Evolutionary conservation across 2,329 filamentous ascomycete genomes (phyloP).

Genomic region (Verticillium klebahnii): DNA sequence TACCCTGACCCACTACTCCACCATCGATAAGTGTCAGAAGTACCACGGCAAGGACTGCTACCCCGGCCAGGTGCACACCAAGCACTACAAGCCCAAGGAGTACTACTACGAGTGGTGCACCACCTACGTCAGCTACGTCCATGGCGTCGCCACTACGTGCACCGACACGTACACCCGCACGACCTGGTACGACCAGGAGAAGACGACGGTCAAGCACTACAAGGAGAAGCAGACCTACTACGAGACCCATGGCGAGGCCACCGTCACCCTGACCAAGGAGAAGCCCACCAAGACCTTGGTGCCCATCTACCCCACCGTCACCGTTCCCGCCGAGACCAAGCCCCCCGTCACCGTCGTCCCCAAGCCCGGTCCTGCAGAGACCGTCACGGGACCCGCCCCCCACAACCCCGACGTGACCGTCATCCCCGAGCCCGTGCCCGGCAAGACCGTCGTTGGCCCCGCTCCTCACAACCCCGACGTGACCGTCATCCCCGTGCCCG

Average conservation of each 20-base stretch:
- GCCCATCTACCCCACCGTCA: not conserved
- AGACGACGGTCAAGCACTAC: not conserved
- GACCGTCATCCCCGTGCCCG: not conserved
- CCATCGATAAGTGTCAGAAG: not conserved
- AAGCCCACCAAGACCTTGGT: not conserved
- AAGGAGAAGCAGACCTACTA: not conserved
- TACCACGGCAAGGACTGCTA: conserved; percentile 1
- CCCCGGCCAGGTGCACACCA: not conserved
- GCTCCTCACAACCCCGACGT: not conserved
- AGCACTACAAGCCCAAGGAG: not conserved
- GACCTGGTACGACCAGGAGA: conserved; percentile 3
- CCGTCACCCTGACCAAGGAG: not conserved
- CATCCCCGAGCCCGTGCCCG: not conserved
- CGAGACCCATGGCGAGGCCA: not conserved
- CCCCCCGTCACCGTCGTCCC: not conserved
- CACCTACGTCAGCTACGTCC: conserved; percentile 1
- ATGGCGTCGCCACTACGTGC: not conserved
- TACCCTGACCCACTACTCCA: not conserved
- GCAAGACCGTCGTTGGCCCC: not conserved
- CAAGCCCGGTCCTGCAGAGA: not conserved
- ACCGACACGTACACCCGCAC: not conserved
- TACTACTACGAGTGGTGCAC: conserved; percentile 1
- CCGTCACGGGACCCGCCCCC: not conserved
- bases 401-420: not conserved
- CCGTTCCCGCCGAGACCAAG: not conserved